phyloP scores from a whole-genome alignment of 164 flowering plant genomes.

The Kalanchoe fedtschenkoi region DNA sequence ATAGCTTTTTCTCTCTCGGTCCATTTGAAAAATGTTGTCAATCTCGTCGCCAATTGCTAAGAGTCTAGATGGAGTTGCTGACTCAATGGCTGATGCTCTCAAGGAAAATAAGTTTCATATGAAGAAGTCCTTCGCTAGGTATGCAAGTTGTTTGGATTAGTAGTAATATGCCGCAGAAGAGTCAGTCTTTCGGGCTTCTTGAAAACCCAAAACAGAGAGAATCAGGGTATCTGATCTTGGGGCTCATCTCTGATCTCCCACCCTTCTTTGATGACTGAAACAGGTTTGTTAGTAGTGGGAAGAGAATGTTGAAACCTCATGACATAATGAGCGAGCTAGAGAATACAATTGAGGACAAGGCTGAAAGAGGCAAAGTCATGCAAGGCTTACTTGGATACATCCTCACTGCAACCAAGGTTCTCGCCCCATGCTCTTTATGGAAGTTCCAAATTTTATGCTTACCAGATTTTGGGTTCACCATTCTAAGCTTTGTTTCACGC shows the following conservation, averaged over 20 bases:
- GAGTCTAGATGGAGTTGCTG: conserved; percentile 53
- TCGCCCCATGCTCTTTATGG: neutral
- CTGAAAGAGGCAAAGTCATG: conserved; percentile 46
- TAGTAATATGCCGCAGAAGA: no score
- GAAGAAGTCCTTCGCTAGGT: conserved; percentile 76
- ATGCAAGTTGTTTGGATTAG: no score
- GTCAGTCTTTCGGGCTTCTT: no score
- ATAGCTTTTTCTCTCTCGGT: neutral
- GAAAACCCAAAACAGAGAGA: no score
- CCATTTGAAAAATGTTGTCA: conserved; percentile 19
- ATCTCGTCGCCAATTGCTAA: conserved; percentile 33
- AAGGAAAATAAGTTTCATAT: conserved; percentile 61
- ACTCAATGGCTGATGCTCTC: conserved; percentile 75
- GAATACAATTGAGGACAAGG: conserved; percentile 51
- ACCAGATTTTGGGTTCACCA: no score
- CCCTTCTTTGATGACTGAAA: neutral
- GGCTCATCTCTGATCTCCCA: neutral
- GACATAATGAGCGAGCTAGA: conserved; percentile 65
- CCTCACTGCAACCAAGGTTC: conserved; percentile 62
- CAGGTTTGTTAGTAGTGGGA: conserved; percentile 51
- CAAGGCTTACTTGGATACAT: conserved; percentile 78
- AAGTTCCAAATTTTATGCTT: neutral
- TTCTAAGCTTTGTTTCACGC: neutral
- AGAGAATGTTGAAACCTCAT: conserved; percentile 51
- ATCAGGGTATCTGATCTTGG: no score